Percentiles rank a stretch among this genome's conserved stretches.
These are phyloP conservation scores for Westerdykella ornata DNA, from an alignment of 2,329 filamentous ascomycete species.

Conservation along the genomic window DNA sequence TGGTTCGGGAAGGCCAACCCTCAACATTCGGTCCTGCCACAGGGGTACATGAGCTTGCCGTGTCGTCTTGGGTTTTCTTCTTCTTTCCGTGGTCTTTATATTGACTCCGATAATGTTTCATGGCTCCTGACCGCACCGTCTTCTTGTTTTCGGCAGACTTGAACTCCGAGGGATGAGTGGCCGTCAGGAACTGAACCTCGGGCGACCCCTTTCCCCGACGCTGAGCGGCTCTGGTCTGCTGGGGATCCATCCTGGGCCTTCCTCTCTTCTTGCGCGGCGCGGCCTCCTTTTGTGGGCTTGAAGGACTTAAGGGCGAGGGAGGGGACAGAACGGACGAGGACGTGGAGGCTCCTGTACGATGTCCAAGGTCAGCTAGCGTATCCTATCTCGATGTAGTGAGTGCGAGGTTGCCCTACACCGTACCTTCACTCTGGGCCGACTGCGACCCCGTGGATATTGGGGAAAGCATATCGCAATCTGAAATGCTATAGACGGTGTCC, in stretches of 20 bases:
- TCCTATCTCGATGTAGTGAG: not conserved
- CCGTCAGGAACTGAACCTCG: slow-evolving; percentile 28
- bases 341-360: not conserved
- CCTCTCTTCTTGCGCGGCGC: slow-evolving; percentile 13
- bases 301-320: slow-evolving; percentile 1
- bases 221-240: not conserved
- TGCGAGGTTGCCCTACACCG: too few species aligned
- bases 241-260: too few species aligned
- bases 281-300: slow-evolving; percentile 7
- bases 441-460: too few species aligned
- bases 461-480: too few species aligned
- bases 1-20: too few species aligned
- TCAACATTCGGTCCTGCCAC: not conserved
- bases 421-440: too few species aligned
- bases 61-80: slow-evolving; percentile 2
- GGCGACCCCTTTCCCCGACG: slow-evolving; percentile 16
- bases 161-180: slow-evolving; percentile 29
- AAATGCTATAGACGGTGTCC: too few species aligned
- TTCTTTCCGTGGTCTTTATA: slow-evolving; percentile 3
- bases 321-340: not conserved
- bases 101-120: slow-evolving; percentile 24
- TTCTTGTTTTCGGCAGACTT: slow-evolving; percentile 21
- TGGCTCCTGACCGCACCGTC: slow-evolving; percentile 30
- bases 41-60: not conserved
- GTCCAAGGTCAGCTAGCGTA: not conserved